phyloP scores from a whole-genome alignment of 2,329 filamentous ascomycete genomes.

The Volutella citrinella region DNA sequence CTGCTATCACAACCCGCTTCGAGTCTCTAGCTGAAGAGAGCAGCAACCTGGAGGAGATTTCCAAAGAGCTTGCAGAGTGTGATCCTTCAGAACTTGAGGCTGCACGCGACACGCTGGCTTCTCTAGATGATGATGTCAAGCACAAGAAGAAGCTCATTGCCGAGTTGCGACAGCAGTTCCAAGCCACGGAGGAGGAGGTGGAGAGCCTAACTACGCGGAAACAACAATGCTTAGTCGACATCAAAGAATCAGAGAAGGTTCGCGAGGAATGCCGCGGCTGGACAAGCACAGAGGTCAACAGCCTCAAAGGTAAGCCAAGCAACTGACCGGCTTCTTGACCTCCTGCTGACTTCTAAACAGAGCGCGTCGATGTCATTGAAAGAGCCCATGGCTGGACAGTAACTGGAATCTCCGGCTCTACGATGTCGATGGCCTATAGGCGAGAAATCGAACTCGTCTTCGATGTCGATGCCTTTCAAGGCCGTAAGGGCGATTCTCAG shows the following conservation, averaged over 20 bases:
- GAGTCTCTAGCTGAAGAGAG: slow-evolving; percentile 62
- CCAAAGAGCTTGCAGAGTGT: slow-evolving; percentile 72
- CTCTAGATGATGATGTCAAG: slow-evolving; percentile 65
- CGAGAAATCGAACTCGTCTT: slow-evolving; percentile 73
- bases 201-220: slow-evolving; percentile 65
- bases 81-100: slow-evolving; percentile 75
- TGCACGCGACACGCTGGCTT: slow-evolving; percentile 65
- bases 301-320: slow-evolving; percentile 63
- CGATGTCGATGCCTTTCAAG: slow-evolving; percentile 60
- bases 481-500: slow-evolving; percentile 43
- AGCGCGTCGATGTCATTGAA: slow-evolving; percentile 63
- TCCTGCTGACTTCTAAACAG: slow-evolving; percentile 46
- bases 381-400: slow-evolving; percentile 69
- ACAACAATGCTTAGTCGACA: slow-evolving; percentile 67
- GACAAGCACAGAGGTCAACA: slow-evolving; percentile 76
- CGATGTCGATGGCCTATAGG: slow-evolving; percentile 70
- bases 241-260: slow-evolving; percentile 76
- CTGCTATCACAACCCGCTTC: slow-evolving; percentile 59
- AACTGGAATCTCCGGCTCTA: slow-evolving; percentile 58
- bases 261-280: slow-evolving; percentile 88
- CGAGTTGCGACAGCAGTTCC: slow-evolving; percentile 63
- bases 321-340: neutral
- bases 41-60: slow-evolving; percentile 66
- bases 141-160: slow-evolving; percentile 66
- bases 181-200: slow-evolving; percentile 64